phyloP scores from a whole-genome alignment of 768 basidiomycete species.

The Clavaria fumosa region DNA sequence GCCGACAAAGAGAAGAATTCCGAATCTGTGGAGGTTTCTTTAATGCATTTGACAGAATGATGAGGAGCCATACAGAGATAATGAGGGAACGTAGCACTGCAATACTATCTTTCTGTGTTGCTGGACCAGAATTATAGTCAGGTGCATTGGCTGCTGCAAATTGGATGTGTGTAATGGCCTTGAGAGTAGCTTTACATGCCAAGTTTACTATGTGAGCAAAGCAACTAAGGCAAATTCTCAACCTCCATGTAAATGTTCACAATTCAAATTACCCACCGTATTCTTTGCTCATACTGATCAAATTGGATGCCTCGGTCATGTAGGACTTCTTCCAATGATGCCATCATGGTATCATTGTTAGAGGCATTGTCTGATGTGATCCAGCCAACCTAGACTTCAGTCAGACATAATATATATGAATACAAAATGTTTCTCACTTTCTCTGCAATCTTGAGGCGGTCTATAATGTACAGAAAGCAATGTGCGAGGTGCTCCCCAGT shows the following conservation, averaged over 20 bases:
- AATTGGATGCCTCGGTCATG: conserved; percentile 7
- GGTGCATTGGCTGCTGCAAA: too few species aligned
- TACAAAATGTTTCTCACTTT: too few species aligned
- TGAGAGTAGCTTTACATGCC: conserved; percentile 12
- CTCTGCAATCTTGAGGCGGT: too few species aligned
- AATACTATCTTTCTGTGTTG: too few species aligned
- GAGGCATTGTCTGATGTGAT: conserved; percentile 24
- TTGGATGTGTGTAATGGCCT: conserved; percentile 8
- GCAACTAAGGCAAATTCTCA: conserved; percentile 11
- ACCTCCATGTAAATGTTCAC: background rate
- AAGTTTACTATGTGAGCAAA: conserved; percentile 19
- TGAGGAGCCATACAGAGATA: conserved; percentile 20
- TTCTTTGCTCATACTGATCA: conserved; percentile 12
- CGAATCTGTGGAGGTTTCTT: too few species aligned
- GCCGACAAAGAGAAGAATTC: too few species aligned
- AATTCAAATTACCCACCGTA: conserved; percentile 8
- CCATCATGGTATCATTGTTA: conserved; percentile 21
- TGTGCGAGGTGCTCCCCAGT: too few species aligned
- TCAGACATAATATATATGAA: too few species aligned
- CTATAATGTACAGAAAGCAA: too few species aligned
- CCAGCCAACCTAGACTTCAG: conserved; percentile 11
- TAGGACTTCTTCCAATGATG: conserved; percentile 11
- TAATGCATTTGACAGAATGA: too few species aligned
- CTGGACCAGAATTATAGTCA: too few species aligned
- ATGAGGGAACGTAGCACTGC: too few species aligned